Evolutionary conservation across 768 basidiomycete species (phyloP).

Genomic region (Hydnomerulius pinastri): DNA sequence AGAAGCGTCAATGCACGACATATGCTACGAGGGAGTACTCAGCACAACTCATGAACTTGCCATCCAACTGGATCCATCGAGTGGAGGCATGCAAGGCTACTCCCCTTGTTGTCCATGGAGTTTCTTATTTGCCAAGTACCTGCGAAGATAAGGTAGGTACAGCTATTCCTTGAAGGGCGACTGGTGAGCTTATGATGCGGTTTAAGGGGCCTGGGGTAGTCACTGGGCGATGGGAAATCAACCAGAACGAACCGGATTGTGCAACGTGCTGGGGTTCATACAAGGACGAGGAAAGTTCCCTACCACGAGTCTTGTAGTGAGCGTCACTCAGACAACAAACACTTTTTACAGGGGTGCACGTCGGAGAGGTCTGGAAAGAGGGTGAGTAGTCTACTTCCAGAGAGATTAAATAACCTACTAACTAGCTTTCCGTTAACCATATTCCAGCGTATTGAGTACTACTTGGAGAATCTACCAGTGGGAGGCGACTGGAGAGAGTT

Average conservation of each 20-base stretch:
- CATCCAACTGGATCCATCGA: too few relatives aligned
- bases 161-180: background rate
- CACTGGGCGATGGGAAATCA: conserved; percentile 27
- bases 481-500: conserved; percentile 33
- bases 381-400: conserved; percentile 9
- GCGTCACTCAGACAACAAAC: background rate
- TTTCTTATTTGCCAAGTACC: conserved; percentile 4
- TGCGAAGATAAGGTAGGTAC: conserved; percentile 22
- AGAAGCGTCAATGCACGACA: too few relatives aligned
- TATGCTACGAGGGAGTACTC: too few relatives aligned
- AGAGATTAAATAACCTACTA: background rate
- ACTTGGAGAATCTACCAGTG: conserved; percentile 27
- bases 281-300: conserved; percentile 29
- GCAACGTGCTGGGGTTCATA: conserved; percentile 27
- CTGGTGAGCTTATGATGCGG: background rate
- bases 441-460: conserved; percentile 29
- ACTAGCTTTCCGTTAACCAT: too few relatives aligned
- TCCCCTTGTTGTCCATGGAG: conserved; percentile 9
- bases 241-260: conserved; percentile 32
- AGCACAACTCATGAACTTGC: too few relatives aligned
- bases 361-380: conserved; percentile 23
- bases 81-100: conserved; percentile 10
- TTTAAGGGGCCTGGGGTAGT: conserved; percentile 18
- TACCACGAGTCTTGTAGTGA: background rate
- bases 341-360: conserved; percentile 20